phyloP scores from a whole-genome alignment of 306 rosid genomes.

The Rosa chinensis region DNA sequence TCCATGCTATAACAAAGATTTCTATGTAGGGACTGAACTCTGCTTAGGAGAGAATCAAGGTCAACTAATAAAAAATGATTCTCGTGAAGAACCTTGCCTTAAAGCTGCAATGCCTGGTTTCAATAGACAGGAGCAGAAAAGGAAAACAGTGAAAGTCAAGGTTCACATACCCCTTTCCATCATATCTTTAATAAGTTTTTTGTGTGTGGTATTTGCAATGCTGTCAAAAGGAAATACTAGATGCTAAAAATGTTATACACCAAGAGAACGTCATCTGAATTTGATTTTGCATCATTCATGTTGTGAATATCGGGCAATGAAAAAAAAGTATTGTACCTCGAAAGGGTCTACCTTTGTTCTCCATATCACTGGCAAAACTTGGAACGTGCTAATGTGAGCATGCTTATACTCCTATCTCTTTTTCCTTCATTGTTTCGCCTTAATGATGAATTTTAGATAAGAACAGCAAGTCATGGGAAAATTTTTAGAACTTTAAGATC shows the following conservation, averaged over 20 bases:
- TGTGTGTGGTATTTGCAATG: background rate
- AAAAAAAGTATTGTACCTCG: too few relatives aligned
- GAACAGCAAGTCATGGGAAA: too few relatives aligned
- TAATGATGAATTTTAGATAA: rapidly evolving
- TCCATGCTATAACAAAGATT: conserved; percentile 21
- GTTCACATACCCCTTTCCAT: conserved; percentile 30
- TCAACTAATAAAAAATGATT: conserved; percentile 24
- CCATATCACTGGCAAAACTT: too few relatives aligned
- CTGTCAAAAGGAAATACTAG: background rate
- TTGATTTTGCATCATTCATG: background rate
- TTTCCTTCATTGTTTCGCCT: too few relatives aligned
- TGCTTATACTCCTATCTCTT: too few relatives aligned
- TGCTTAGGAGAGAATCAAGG: conserved; percentile 15
- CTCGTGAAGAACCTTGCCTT: conserved; percentile 31
- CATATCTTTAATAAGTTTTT: background rate
- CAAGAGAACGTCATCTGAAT: background rate
- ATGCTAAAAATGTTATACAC: background rate
- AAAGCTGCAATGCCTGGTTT: conserved; percentile 20
- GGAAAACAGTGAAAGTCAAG: conserved; percentile 44
- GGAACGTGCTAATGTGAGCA: too few relatives aligned
- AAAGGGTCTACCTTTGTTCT: too few relatives aligned
- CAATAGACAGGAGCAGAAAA: conserved; percentile 49
- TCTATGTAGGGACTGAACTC: conserved; percentile 41
- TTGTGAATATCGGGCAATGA: too few relatives aligned
- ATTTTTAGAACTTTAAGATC: too few relatives aligned